These are phyloP conservation scores for Botrytis sinoallii DNA, from an alignment of 2,329 filamentous ascomycete species.

Conservation along the genomic window DNA sequence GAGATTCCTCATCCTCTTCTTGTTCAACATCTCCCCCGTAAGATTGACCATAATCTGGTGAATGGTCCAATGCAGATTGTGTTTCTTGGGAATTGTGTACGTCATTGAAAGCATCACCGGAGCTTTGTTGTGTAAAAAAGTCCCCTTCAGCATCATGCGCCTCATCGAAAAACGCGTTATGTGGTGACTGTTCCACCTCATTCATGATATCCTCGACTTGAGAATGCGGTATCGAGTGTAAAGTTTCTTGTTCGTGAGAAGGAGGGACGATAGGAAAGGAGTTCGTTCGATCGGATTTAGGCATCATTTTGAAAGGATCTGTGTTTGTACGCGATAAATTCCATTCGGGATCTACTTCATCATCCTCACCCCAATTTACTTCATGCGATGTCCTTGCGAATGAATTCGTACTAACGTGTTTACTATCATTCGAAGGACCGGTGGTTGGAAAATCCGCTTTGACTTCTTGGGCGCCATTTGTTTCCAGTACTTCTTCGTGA, in stretches of 20 bases:
- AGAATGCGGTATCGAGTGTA: slow-evolving; percentile 44
- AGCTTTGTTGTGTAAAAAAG: slow-evolving; percentile 44
- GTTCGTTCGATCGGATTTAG: slow-evolving; percentile 56
- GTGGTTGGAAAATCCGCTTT: slow-evolving; percentile 30
- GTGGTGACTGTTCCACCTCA: slow-evolving; percentile 46
- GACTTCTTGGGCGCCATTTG: slow-evolving; percentile 22
- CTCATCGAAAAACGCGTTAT: slow-evolving; percentile 35
- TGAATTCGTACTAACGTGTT: slow-evolving; percentile 59
- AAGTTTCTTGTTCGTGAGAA: slow-evolving; percentile 36
- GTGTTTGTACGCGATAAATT: slow-evolving; percentile 50
- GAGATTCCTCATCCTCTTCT: slow-evolving; percentile 46
- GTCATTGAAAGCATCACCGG: slow-evolving; percentile 30
- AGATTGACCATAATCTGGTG: slow-evolving; percentile 25
- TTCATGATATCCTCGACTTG: slow-evolving; percentile 54
- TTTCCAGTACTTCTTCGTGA: slow-evolving; percentile 22
- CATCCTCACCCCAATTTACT: slow-evolving; percentile 56
- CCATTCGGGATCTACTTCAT: slow-evolving; percentile 53
- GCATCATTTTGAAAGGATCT: slow-evolving; percentile 60
- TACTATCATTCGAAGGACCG: slow-evolving; percentile 41
- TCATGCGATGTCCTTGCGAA: slow-evolving; percentile 64
- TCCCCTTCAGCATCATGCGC: slow-evolving; percentile 46
- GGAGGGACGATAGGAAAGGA: slow-evolving; percentile 59
- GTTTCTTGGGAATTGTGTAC: slow-evolving; percentile 6
- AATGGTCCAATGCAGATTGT: slow-evolving; percentile 2
- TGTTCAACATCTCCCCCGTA: slow-evolving; percentile 34